Evolutionary conservation across 2,329 filamentous ascomycete species (phyloP).

Genomic region (Leptographium galeiforme): DNA sequence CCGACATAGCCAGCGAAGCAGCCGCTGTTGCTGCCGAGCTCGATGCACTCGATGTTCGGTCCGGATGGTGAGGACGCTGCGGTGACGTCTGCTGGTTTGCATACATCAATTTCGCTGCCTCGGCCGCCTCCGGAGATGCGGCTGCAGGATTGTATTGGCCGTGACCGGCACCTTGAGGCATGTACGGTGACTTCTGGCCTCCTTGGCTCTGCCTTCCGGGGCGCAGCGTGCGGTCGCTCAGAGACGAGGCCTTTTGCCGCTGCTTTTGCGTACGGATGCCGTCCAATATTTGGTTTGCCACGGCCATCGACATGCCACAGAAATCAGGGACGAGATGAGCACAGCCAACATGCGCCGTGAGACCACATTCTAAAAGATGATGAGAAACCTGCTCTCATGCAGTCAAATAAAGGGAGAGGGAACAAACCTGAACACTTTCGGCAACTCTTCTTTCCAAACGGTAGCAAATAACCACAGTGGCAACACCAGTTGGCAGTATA

Average conservation of each 20-base stretch:
- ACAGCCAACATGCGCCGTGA: constrained; percentile 84
- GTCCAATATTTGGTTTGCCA: constrained; percentile 83
- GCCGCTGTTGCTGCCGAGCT: constrained; percentile 40
- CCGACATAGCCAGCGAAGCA: constrained; percentile 43
- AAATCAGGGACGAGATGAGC: constrained; percentile 96
- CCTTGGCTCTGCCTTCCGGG: constrained; percentile 27
- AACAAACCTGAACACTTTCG: constrained; percentile 72
- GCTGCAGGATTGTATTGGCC: constrained; percentile 18
- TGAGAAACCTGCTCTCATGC: not conserved
- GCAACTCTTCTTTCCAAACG: constrained; percentile 88
- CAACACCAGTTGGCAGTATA: constrained; percentile 99
- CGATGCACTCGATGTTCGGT: constrained; percentile 36
- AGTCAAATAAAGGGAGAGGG: not conserved
- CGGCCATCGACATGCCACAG: constrained; percentile 98
- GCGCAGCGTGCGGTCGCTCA: constrained; percentile 57
- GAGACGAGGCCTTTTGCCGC: constrained; percentile 41
- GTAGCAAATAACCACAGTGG: constrained; percentile 91
- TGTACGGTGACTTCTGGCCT: constrained; percentile 4
- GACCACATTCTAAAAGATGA: constrained; percentile 58
- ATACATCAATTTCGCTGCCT: constrained; percentile 53
- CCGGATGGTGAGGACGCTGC: constrained; percentile 35
- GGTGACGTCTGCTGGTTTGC: constrained; percentile 34
- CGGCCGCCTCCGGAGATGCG: constrained; percentile 39
- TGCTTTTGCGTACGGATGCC: constrained; percentile 68
- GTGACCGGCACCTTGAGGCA: constrained; percentile 5